Base-by-base conservation (phyloP, 768 basidiomycete genomes). In the Termitomyces sp. region DNA sequence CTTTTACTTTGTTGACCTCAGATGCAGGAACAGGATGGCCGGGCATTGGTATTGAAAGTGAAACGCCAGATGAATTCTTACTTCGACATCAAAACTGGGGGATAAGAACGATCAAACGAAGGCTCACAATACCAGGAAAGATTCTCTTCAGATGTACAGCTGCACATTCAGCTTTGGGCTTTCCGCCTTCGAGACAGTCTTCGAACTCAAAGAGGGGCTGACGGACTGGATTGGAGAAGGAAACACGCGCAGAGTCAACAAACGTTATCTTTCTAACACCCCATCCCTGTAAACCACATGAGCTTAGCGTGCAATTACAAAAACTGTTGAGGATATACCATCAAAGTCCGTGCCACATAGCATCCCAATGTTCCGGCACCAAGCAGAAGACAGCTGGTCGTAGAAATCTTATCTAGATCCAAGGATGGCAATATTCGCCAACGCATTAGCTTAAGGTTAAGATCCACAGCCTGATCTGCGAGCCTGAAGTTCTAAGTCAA, bases 361-460 rank as follows among this genome's bases (percentile, higher is more conserved):
- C 97, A 99, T 0, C 97, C 96, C 11, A 99, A 78, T 0, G 97
- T 99, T 0, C 97, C 97, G 0, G 96, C 95, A 3, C 97, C 97
- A 1, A 99, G 84, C 0, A 98, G 76, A 0, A 99, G 75, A 69
- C 93, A 96, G 59, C 76, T 82, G 2, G 95, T 93, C 0, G 71
- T 68, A 1, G 92, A 86, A 22, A 99, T 82, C 73, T 88, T 92
- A 55, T 97, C 95, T 13, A 98, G 80, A 63, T 98, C 83, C 51
- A 99, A 84, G 1, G 82, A 75, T 15, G 97, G 97, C 20, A 98
- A 77, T 63, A 98, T 94, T 20, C 96, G 83, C 96, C 96, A 98
- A 20, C 93, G 84, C 96, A 99, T 98, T 44, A 99, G 81, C 69
- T 98, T 98, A 50, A 98, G 78, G 69, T 98, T 99, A 42, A 99